Percentiles rank a stretch among this genome's conserved stretches.
phyloP scores from a whole-genome alignment of 2,329 filamentous ascomycete genomes.

The Macrophomina pseudophaseolina region DNA sequence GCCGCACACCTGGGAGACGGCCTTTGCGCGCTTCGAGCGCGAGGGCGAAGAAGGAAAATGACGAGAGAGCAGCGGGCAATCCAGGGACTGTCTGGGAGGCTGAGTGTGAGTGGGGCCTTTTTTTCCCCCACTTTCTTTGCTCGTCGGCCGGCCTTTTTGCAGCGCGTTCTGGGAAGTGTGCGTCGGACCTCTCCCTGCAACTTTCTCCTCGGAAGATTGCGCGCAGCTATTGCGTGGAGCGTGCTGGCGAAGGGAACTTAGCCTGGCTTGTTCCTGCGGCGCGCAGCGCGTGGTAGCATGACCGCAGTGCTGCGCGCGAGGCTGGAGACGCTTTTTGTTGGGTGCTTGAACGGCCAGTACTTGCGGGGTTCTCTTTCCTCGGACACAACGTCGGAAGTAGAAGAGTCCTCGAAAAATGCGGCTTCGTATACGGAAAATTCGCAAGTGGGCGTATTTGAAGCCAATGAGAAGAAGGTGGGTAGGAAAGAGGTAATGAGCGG shows the following conservation, averaged over 20 bases:
- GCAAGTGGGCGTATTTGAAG: not conserved
- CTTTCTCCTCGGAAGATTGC: no score
- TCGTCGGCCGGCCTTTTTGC: not conserved
- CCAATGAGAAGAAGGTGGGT: not conserved
- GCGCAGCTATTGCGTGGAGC: not conserved
- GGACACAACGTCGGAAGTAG: not conserved
- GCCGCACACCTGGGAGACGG: not conserved
- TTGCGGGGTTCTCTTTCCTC: not conserved
- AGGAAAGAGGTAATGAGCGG: not conserved
- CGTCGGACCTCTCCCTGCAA: no score
- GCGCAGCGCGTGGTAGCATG: not conserved
- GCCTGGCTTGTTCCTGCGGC: not conserved
- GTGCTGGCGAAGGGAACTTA: not conserved
- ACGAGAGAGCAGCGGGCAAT: not conserved
- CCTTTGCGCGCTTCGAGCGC: not conserved
- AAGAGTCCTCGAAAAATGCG: not conserved
- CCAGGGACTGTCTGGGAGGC: not conserved
- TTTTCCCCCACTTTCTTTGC: not conserved
- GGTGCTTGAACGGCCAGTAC: not conserved
- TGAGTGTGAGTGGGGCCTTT: not conserved
- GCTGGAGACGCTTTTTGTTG: not conserved
- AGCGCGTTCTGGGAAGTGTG: not conserved
- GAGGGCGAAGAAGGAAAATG: not conserved
- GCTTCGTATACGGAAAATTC: not conserved
- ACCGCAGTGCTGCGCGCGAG: not conserved